Conservation (phyloP, 306 rosid genomes). For the Trifolium repens region DNA sequence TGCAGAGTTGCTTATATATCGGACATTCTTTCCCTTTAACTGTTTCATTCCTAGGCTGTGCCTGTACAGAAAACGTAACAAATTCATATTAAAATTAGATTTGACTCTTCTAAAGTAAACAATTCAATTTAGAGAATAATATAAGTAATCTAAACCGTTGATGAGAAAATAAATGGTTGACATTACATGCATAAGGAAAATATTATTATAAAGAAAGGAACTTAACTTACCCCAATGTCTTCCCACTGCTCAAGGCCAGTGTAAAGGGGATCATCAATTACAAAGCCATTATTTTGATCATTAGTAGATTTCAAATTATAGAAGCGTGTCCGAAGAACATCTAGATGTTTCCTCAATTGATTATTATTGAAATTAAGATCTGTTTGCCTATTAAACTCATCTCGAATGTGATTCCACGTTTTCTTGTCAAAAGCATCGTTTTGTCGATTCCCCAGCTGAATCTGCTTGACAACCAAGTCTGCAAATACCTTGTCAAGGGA, state of each 20-base stretch:
- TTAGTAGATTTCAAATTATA: conserved; percentile 63
- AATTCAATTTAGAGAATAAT: conserved; percentile 2
- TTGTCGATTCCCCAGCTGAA: conserved; percentile 78
- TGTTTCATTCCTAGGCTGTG: conserved; percentile 66
- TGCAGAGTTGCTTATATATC: conserved; percentile 81
- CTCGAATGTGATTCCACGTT: conserved; percentile 83
- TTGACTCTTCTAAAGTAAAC: background rate
- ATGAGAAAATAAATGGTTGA: background rate
- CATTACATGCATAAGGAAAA: background rate
- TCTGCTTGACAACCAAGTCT: conserved; percentile 81
- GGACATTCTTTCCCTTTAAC: conserved; percentile 75
- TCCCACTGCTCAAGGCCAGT: conserved; percentile 77
- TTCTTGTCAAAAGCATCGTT: conserved; percentile 86
- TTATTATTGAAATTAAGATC: conserved; percentile 87
- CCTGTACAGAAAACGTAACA: conserved; percentile 46
- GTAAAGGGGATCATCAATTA: conserved; percentile 69
- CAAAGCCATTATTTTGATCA: conserved; percentile 72
- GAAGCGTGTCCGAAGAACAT: conserved; percentile 85
- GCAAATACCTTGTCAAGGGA: conserved; percentile 88
- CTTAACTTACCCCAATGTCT: conserved; percentile 67
- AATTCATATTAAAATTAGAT: conserved; percentile 22
- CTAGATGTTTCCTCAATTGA: conserved; percentile 90
- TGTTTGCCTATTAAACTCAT: conserved; percentile 74
- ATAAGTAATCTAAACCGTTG: background rate
- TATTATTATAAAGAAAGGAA: conserved; percentile 3